Evolutionary conservation across 2,329 filamentous ascomycete species (phyloP), one percentile per base, ranked within the genome.

Genomic region (Elsinoe necatrix): DNA sequence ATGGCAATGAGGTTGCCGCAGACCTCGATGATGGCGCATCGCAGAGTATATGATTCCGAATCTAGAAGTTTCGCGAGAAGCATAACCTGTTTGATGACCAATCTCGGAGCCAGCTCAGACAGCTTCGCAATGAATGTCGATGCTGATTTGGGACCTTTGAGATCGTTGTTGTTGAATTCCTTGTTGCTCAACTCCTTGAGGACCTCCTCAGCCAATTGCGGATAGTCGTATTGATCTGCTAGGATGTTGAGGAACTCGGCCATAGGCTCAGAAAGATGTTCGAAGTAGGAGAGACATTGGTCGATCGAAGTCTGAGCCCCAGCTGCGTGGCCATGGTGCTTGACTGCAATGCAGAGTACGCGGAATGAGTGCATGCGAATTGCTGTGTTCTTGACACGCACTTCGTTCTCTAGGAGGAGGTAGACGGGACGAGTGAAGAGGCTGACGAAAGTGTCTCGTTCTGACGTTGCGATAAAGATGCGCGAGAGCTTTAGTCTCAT

Each of bases 261-360:
- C 93, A 98, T 98, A 1, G 93, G 93, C 67, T 98, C 93, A 0
- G 93, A 92, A n/a, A 98, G 75, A 71, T 98, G 93, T 72, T 98
- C 93, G 66, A 97, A 98, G 69, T 98, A 98, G 4, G 93, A 95
- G 63, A 98, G 75, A 68, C 93, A 97, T 71, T 98, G 93, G 56
- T 97, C 91, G 66, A 98, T 95, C 45, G 91, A 95, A 48, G 95
- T 97, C 78, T 98, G 93, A 1, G 93, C 93, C 92, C 89, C 91
- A 69, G 95, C 96, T 63, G 87, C 93, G 71, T 98, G 93, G 1
- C 93, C 93, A 68, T 98, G 93, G 67, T 97, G 91, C 74, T 98
- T 98, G 59, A 98, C 84, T 34, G 95, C 91, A 64, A 97, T 89
- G 68, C 93, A 98, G 6, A 98, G 76, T 18, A 97, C 90, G 71